Percentiles rank a stretch among this genome's conserved stretches.
Evolutionary conservation across 1,284 basidiomycete species (phyloP).

Genomic region (Leccinum variabile): DNA sequence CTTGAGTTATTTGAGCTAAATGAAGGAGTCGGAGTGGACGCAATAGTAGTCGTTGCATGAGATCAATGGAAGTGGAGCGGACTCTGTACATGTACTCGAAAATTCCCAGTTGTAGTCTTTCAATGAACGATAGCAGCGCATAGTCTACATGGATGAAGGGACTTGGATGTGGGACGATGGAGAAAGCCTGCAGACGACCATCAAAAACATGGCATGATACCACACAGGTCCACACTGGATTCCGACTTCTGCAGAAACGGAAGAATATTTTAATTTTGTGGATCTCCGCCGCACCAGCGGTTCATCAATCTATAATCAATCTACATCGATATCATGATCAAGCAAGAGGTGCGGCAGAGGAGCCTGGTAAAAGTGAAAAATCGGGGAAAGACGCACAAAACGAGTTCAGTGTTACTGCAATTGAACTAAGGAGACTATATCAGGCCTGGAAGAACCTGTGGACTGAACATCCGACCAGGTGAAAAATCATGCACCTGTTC

Average conservation of each 20-base stretch:
- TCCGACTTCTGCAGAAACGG: not conserved
- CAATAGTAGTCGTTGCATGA: constrained; percentile 57
- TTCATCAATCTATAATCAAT: not conserved
- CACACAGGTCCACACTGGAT: not conserved
- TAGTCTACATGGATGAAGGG: constrained; percentile 25
- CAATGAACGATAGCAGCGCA: constrained; percentile 5
- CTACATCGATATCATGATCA: not conserved
- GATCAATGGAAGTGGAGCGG: constrained; percentile 46
- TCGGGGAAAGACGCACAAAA: constrained; percentile 25
- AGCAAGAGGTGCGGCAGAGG: not conserved
- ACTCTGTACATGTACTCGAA: constrained; percentile 40
- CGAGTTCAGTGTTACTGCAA: constrained; percentile 51
- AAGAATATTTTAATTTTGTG: not conserved
- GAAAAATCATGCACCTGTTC: constrained; percentile 19
- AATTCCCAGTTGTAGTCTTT: constrained; percentile 6
- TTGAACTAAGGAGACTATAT: constrained; percentile 55
- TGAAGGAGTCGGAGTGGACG: constrained; percentile 45
- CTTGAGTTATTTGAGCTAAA: constrained; percentile 39
- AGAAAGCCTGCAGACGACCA: constrained; percentile 41
- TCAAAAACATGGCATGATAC: constrained; percentile 11
- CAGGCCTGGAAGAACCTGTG: constrained; percentile 34
- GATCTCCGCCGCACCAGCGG: not conserved
- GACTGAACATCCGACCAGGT: constrained; percentile 28
- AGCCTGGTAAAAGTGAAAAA: not conserved
- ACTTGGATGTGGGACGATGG: constrained; percentile 52